Evolutionary conservation across 495 filamentous ascomycete species (phyloP), one percentile per base, ranked within the genome.

Genomic region (Podospora sp.): DNA sequence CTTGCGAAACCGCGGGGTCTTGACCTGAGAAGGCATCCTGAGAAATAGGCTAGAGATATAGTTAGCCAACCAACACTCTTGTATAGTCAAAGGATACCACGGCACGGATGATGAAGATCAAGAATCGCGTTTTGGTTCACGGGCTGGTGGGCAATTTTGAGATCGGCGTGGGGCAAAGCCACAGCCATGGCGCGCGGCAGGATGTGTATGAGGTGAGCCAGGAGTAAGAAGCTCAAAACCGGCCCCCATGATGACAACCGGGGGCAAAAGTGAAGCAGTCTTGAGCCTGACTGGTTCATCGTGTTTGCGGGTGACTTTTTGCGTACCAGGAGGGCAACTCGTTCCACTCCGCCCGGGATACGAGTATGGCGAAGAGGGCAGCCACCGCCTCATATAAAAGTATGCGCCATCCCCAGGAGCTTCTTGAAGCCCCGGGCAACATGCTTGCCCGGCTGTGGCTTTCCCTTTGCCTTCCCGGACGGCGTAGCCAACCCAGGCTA

Each of bases 1-100:
- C 68, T 87, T 88, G 72, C 90, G 91, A 79, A 98, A 99, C 72
- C 90, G 87, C 29, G 77, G 72, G 64, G 57, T 73, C 9, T 74
- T 65, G 12, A 66, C 59, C 61, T 73, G 69, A 9, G 78, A 66
- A 25, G 77, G 72, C 80, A 82, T 83, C 60, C 73, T 77, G 27
- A 20, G 18, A 24, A 36, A 64, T 14, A 35, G 36, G 26, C 72
- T 49, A 21, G 56, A 63, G 21, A 71, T 66, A 35, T 74, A 70
- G 49, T 22, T 63, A 33, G 29, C 66, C 68, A 36, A 76, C 14
- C 25, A 71, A 63, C 12, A 72, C 78, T 20, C 16, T 25, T 16
- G 50, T 11, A 60, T 36, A 11, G 40, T 4, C 12, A 2, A 46
- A 6, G 12, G 40, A 14, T 11, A 46, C 40, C 40, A 46, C 40